Evolutionary conservation across 176 grass and related monocot species (phyloP).

Genomic region (Luzula sylvatica): DNA sequence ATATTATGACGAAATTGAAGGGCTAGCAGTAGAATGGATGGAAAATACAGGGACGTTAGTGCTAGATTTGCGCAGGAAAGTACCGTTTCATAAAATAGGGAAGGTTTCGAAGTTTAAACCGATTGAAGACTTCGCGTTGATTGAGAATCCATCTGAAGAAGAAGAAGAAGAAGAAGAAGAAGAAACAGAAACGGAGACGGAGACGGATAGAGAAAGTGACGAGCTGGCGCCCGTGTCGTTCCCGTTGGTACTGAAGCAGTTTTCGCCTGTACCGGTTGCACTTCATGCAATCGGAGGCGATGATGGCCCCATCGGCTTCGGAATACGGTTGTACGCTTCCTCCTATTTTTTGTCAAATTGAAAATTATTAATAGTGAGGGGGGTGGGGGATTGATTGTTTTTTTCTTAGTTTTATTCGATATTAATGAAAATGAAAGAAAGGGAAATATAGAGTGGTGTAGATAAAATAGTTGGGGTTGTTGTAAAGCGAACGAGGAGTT

Average conservation of each 20-base stretch:
- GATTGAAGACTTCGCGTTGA: slow-evolving; percentile 57
- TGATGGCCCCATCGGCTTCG: slow-evolving; percentile 53
- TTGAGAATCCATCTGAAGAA: slow-evolving; percentile 57
- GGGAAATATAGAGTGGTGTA: too few relatives aligned
- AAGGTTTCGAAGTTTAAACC: slow-evolving; percentile 33
- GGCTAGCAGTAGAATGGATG: slow-evolving; percentile 65
- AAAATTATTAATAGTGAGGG: neutral
- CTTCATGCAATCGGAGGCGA: slow-evolving; percentile 69
- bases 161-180: slow-evolving; percentile 28
- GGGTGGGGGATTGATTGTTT: neutral
- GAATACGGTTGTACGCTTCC: slow-evolving; percentile 47
- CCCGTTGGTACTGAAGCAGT: slow-evolving; percentile 56
- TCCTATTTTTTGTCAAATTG: slow-evolving; percentile 60
- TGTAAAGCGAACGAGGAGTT: too few relatives aligned
- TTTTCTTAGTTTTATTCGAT: neutral
- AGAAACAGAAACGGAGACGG: slow-evolving; percentile 14
- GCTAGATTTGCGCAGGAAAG: slow-evolving; percentile 55
- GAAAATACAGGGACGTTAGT: slow-evolving; percentile 70
- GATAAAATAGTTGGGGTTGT: too few relatives aligned
- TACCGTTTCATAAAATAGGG: slow-evolving; percentile 33
- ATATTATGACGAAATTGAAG: slow-evolving; percentile 89
- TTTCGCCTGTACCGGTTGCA: slow-evolving; percentile 68
- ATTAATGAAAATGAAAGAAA: neutral
- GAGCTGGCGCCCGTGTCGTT: slow-evolving; percentile 38
- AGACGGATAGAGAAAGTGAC: too few relatives aligned